A percentile compares a stretch with the other conserved stretches of the same genome.
Conservation (phyloP, 768 basidiomycete genomes). For the Kwoniella bestiolae region DNA sequence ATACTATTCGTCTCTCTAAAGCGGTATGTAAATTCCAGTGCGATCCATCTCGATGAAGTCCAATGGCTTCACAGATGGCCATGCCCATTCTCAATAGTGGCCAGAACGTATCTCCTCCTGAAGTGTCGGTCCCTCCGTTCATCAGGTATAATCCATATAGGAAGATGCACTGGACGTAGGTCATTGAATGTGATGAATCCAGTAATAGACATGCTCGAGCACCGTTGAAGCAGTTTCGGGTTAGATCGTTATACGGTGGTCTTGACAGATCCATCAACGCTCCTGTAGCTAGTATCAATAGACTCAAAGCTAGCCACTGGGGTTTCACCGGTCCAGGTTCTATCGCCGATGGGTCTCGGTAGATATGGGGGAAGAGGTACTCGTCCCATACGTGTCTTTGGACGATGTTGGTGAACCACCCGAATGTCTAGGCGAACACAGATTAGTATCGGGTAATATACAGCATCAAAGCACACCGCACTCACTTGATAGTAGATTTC, state of each 20-base stretch:
- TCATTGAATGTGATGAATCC: slow-evolving; percentile 27
- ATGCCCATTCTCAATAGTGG: slow-evolving; percentile 30
- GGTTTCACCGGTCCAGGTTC: slow-evolving; percentile 14
- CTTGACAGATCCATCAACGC: slow-evolving; percentile 23
- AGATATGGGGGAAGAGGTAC: slow-evolving; percentile 19
- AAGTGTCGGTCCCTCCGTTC: slow-evolving; percentile 28
- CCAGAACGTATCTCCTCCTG: slow-evolving; percentile 26
- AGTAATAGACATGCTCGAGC: slow-evolving; percentile 22
- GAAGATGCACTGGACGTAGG: slow-evolving; percentile 27
- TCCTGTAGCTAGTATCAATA: slow-evolving; percentile 26
- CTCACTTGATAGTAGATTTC: slow-evolving; percentile 26
- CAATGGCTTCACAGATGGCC: slow-evolving; percentile 29
- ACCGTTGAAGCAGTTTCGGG: slow-evolving; percentile 16
- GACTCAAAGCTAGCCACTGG: slow-evolving; percentile 21
- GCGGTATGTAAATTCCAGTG: slow-evolving; percentile 23
- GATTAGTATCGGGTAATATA: not conserved
- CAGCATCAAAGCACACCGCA: not conserved
- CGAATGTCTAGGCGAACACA: slow-evolving; percentile 18
- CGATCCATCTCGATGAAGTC: slow-evolving; percentile 28
- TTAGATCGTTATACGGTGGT: slow-evolving; percentile 15
- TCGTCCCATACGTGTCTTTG: slow-evolving; percentile 17
- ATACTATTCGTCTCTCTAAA: slow-evolving; percentile 24
- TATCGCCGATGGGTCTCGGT: slow-evolving; percentile 4
- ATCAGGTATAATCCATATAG: slow-evolving; percentile 27
- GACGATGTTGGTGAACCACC: slow-evolving; percentile 31